Evolutionary conservation across 352 stramenopile genomes (phyloP).

Genomic region (Pythium guiyangense): DNA sequence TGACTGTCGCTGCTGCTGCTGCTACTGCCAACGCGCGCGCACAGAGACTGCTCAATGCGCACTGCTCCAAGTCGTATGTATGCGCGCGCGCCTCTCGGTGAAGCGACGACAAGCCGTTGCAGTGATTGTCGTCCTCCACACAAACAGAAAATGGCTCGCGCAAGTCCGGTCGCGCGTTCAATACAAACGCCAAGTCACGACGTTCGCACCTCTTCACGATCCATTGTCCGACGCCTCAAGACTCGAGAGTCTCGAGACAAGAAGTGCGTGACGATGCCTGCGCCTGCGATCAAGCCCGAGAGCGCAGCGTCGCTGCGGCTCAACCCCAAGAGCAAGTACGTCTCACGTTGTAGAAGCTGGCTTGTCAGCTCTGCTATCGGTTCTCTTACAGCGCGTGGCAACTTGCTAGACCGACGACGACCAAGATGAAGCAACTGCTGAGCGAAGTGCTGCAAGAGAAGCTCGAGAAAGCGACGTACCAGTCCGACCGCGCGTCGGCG

Average conservation of each 20-base stretch:
- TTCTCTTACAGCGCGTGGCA: neutral
- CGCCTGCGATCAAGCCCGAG: conserved; percentile 28
- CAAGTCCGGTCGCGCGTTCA: neutral
- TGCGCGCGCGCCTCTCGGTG: too few species aligned
- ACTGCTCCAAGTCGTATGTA: too few species aligned
- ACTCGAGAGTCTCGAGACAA: neutral
- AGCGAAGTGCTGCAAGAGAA: conserved; percentile 61
- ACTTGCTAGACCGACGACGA: conserved; percentile 51
- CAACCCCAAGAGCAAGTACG: conserved; percentile 51
- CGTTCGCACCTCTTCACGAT: neutral
- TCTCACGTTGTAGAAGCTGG: neutral
- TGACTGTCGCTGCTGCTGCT: too few species aligned
- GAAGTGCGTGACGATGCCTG: conserved; percentile 26
- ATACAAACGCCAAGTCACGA: neutral
- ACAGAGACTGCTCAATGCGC: too few species aligned
- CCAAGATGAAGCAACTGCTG: conserved; percentile 81
- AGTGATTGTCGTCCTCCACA: neutral
- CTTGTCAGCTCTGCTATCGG: neutral
- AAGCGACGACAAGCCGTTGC: too few species aligned
- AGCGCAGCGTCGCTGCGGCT: conserved; percentile 38
- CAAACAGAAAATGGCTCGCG: neutral
- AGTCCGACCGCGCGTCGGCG: conserved; percentile 66
- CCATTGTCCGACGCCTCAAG: neutral
- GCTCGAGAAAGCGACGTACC: conserved; percentile 53
- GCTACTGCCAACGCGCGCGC: too few species aligned